These are phyloP conservation scores for Austroboletus niveus DNA, from an alignment of 1,284 basidiomycete species.

Conservation along the genomic window DNA sequence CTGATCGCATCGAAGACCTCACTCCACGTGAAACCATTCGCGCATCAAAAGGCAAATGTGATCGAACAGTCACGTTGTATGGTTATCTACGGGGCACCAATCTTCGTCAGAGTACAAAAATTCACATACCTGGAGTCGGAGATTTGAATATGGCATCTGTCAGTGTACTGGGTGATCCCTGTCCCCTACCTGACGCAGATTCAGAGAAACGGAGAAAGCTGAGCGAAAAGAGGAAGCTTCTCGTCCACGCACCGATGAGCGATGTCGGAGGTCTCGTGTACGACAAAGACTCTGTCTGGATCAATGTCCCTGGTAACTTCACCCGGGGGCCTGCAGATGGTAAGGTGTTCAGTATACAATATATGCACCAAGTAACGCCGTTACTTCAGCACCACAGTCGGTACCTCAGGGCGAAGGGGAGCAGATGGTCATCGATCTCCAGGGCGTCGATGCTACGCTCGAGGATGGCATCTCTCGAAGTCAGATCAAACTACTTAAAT, in stretches of 20 bases:
- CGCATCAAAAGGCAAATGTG: slow-evolving; percentile 77
- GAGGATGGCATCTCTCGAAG: slow-evolving; percentile 81
- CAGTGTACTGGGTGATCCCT: slow-evolving; percentile 85
- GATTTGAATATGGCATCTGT: slow-evolving; percentile 79
- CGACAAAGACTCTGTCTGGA: slow-evolving; percentile 98
- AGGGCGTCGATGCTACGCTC: slow-evolving; percentile 82
- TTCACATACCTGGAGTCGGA: slow-evolving; percentile 95
- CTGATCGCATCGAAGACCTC: slow-evolving; percentile 93
- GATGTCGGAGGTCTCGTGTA: slow-evolving; percentile 97
- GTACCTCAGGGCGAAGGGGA: slow-evolving; percentile 84
- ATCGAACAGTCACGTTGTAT: slow-evolving; percentile 90
- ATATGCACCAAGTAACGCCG: slow-evolving; percentile 10
- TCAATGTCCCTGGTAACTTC: slow-evolving; percentile 96
- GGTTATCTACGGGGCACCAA: slow-evolving; percentile 95
- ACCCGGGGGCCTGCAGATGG: slow-evolving; percentile 66
- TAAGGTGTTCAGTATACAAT: slow-evolving; percentile 30
- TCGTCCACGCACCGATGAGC: slow-evolving; percentile 98
- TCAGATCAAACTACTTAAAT: slow-evolving; percentile 84
- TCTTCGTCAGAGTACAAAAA: slow-evolving; percentile 75
- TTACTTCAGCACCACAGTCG: slow-evolving; percentile 48
- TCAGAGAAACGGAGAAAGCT: slow-evolving; percentile 92
- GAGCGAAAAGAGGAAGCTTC: slow-evolving; percentile 90
- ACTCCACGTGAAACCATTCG: slow-evolving; percentile 87
- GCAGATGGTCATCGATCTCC: slow-evolving; percentile 95
- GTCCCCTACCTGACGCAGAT: slow-evolving; percentile 89